Base-by-base conservation (phyloP, 805 yeast genomes). In the Pichia manshurica region DNA sequence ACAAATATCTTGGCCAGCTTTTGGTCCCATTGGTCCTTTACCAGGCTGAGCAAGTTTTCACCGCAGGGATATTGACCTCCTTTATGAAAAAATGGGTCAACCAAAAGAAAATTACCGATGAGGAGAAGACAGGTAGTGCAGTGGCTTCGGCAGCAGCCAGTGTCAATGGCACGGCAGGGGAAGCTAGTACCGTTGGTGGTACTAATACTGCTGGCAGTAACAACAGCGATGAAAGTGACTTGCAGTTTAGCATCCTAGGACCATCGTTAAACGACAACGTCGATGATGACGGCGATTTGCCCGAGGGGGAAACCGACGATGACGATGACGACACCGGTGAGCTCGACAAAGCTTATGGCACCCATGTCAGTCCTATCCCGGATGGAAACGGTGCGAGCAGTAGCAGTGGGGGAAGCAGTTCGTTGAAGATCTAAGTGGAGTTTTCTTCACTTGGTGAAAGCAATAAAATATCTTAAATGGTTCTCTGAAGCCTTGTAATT, bases 31-130 rank as follows among this genome's bases (percentile, higher is more conserved):
- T 89, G 59, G 96, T 89, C 7, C 69, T 89, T 46, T 89, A 86
- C 63, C 96, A 87, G 66, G 82, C 88, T 19, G 89, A 85, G 59
- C 96, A 89, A 68, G 95, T 89, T 17, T 70, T 87, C 42, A 76
- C 86, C 22, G 96, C 96, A 0, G 87, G 85, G 57, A 62, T 85
- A 6, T 67, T 87, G 52, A 84, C 84, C 10, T 73, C 74, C 2
- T 67, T 78, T 33, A 81, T 87, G 77, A 79, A 77, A 53, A 71
- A 73, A 53, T 89, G 96, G 96, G 77, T 82, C 42, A 66, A 67
- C 53, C 52, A 56, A 9, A 67, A 23, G 9, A 34, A 23, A 12
- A 51, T 57, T 7, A 67, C 16, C n/a, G 45, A 41, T 36, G 39
- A 41, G 32, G 40, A 41, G 19, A n/a, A 33, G 36, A 33, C 9